Evolutionary conservation across 257 asterid genomes (phyloP).

Genomic region (Anisodus tanguticus): DNA sequence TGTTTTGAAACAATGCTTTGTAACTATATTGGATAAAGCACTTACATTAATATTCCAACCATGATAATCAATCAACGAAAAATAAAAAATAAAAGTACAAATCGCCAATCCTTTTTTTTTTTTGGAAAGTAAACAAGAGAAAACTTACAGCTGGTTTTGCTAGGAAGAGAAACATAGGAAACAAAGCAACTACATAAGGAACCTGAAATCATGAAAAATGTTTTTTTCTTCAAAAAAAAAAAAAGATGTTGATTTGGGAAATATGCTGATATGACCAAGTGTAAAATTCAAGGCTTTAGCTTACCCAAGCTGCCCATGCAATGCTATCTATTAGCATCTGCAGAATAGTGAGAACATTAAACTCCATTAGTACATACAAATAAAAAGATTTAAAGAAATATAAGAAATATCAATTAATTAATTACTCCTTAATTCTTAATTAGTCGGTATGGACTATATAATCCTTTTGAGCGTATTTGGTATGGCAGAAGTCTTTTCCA

Average conservation of each 20-base stretch:
- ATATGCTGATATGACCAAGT: not conserved
- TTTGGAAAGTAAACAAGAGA: not conserved
- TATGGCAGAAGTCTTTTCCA: too few species aligned
- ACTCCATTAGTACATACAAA: not conserved
- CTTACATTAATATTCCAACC: not conserved
- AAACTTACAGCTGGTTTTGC: conserved; percentile 31
- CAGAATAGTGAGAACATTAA: not conserved
- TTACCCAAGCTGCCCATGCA: conserved; percentile 35
- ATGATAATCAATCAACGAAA: not conserved
- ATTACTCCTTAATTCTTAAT: not conserved
- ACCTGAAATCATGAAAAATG: conserved; percentile 23
- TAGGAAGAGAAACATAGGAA: conserved; percentile 28
- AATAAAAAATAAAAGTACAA: not conserved
- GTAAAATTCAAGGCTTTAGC: conserved; percentile 12
- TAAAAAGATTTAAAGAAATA: not conserved
- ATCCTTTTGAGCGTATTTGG: too few species aligned
- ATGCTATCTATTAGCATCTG: conserved; percentile 34
- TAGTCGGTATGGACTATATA: not conserved
- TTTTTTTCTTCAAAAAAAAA: not conserved
- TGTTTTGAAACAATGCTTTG: conserved; percentile 35
- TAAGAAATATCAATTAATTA: not conserved
- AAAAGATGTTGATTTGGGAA: not conserved
- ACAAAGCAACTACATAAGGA: conserved; percentile 28
- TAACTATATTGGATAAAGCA: conserved; percentile 5
- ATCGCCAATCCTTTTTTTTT: not conserved